phyloP scores from a whole-genome alignment of 2,329 filamentous ascomycete species.

The Calonectria leucothoes region DNA sequence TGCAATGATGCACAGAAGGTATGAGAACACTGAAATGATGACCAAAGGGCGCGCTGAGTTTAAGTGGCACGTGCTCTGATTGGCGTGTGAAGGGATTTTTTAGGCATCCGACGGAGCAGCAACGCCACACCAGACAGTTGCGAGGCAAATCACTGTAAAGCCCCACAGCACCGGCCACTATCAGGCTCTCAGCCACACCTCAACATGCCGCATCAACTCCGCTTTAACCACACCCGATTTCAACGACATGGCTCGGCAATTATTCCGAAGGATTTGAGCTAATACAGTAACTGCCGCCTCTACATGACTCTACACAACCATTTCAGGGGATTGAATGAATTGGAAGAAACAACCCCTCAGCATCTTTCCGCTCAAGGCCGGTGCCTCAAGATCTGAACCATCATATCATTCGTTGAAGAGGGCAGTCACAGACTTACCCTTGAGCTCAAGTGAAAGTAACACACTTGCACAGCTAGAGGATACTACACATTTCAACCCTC shows the following conservation, averaged over 20 bases:
- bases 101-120: slow-evolving; percentile 7
- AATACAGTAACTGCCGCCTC: background rate
- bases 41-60: slow-evolving; percentile 7
- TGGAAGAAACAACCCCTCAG: background rate
- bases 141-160: background rate
- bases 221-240: slow-evolving; percentile 31
- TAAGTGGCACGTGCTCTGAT: slow-evolving; percentile 29
- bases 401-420: background rate
- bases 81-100: slow-evolving; percentile 17
- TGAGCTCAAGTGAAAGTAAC: background rate
- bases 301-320: background rate
- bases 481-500: too few species aligned
- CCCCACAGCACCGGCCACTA: background rate
- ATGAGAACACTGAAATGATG: background rate
- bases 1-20: slow-evolving; percentile 26
- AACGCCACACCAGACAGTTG: slow-evolving; percentile 12
- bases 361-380: background rate
- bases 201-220: slow-evolving; percentile 24
- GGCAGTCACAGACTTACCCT: background rate
- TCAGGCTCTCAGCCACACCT: slow-evolving; percentile 37
- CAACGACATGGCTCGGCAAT: slow-evolving; percentile 26
- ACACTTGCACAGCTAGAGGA: background rate
- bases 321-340: background rate
- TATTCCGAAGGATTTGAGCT: background rate
- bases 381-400: background rate